These are phyloP conservation scores for Dissophora ornata DNA, from an alignment of 192 early-diverging fungal genomes.

Conservation along the genomic window DNA sequence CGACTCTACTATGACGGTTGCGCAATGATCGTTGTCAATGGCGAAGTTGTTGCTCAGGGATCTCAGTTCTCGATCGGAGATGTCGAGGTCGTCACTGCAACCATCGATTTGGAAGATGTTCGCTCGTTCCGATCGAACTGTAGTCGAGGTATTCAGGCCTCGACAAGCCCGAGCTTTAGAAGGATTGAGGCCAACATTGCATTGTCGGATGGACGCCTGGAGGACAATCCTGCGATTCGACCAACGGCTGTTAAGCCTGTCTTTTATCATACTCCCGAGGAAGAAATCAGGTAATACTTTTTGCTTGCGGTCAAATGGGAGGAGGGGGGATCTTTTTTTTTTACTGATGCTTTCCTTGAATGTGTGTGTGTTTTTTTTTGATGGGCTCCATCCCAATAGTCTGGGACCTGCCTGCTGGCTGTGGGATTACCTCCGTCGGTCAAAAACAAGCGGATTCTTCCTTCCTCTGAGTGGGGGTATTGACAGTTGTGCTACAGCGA, in stretches of 20 bases:
- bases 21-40: slow-evolving; percentile 91
- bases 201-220: slow-evolving; percentile 59
- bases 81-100: slow-evolving; percentile 94
- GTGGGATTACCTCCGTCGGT: slow-evolving; percentile 98
- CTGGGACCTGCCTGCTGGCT: slow-evolving; percentile 98
- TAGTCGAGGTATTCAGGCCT: slow-evolving; percentile 88
- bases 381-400: no score
- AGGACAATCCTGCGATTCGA: slow-evolving; percentile 53
- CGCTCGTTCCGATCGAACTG: slow-evolving; percentile 77
- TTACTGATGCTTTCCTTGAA: no score
- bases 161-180: slow-evolving; percentile 68
- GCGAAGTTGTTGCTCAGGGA: slow-evolving; percentile 87
- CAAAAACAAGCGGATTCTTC: slow-evolving; percentile 91
- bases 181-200: slow-evolving; percentile 71
- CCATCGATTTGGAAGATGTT: slow-evolving; percentile 90
- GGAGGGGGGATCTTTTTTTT: no score
- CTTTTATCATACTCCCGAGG: slow-evolving; percentile 79
- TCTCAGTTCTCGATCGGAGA: slow-evolving; percentile 93
- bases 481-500: slow-evolving; percentile 90
- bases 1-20: slow-evolving; percentile 98
- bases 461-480: slow-evolving; percentile 97
- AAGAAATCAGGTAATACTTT: slow-evolving; percentile 82
- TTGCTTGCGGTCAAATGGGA: no score
- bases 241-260: slow-evolving; percentile 61
- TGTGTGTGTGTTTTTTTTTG: no score